Conservation (phyloP, 108 stramenopile genomes). For the Cyclotella sp. region DNA sequence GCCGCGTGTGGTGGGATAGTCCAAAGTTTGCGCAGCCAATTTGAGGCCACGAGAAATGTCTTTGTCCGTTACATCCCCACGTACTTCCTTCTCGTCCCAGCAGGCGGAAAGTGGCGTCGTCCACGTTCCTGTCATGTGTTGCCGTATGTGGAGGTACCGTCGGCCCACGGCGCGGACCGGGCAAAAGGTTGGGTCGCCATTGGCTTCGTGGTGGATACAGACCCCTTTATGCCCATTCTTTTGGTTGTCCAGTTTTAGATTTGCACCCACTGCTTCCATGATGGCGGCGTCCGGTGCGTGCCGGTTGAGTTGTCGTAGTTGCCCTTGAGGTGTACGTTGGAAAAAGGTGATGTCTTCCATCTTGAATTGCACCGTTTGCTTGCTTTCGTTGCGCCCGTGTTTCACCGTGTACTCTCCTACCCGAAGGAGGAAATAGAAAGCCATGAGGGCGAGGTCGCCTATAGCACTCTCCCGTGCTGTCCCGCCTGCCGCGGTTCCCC, state of each 20-base stretch:
- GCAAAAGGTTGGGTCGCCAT: background rate
- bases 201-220: too few species aligned
- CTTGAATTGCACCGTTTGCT: too few species aligned
- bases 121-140: background rate
- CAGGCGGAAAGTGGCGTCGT: background rate
- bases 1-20: too few species aligned
- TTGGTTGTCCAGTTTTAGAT: too few species aligned
- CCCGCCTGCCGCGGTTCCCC: background rate
- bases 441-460: background rate
- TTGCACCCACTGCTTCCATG: background rate
- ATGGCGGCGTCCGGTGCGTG: background rate
- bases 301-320: background rate
- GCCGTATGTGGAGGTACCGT: background rate
- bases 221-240: too few species aligned
- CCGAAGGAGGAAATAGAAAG: slow-evolving; percentile 19
- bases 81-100: background rate
- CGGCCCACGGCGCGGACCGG: slow-evolving; percentile 14
- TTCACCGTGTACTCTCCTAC: too few species aligned
- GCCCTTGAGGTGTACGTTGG: background rate
- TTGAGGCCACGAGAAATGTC: too few species aligned
- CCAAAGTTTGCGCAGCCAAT: too few species aligned
- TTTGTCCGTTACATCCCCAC: too few species aligned
- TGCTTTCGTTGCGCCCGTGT: background rate
- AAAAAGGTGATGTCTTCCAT: too few species aligned
- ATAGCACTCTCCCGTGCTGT: too few species aligned